These are phyloP conservation scores for Zasmidium angulare DNA, from an alignment of 2,329 filamentous ascomycete species.

Conservation along the genomic window DNA sequence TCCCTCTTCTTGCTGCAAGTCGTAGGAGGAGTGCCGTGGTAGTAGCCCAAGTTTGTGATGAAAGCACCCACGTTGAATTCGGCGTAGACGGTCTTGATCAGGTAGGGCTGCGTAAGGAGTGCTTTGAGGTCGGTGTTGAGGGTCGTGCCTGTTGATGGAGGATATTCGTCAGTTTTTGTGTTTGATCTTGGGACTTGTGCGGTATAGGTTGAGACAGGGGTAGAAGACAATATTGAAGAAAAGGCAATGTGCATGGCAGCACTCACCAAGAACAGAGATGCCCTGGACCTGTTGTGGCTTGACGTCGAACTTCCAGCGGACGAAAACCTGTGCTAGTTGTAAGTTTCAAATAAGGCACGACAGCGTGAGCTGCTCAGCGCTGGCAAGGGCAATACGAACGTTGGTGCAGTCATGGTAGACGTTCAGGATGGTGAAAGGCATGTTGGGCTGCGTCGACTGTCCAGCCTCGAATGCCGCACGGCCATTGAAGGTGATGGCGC, in stretches of 20 bases:
- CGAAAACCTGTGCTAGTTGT: constrained; percentile 12
- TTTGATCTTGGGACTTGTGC: too few species aligned
- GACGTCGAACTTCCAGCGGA: constrained; percentile 27
- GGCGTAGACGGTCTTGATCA: constrained; percentile 26
- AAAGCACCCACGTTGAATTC: constrained; percentile 29
- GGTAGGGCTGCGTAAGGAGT: constrained; percentile 17
- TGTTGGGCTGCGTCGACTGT: constrained; percentile 27
- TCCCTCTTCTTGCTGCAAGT: neutral
- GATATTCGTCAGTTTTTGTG: neutral
- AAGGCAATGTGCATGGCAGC: neutral
- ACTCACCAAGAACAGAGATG: constrained; percentile 22
- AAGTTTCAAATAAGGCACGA: too few species aligned
- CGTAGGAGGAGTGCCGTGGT: constrained; percentile 4
- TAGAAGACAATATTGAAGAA: neutral
- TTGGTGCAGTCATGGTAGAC: constrained; percentile 28
- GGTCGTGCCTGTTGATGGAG: constrained; percentile 4
- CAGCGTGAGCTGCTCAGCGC: too few species aligned
- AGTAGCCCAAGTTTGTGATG: constrained; percentile 4
- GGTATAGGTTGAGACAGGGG: too few species aligned
- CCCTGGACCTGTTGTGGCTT: constrained; percentile 25
- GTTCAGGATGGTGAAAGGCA: constrained; percentile 28
- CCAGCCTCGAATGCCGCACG: constrained; percentile 23
- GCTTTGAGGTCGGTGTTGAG: constrained; percentile 1
- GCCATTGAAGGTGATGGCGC: constrained; percentile 18
- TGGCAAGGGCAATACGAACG: neutral